phyloP scores from a whole-genome alignment of 2,329 filamentous ascomycete genomes.

The Bipolaris victoriae region DNA sequence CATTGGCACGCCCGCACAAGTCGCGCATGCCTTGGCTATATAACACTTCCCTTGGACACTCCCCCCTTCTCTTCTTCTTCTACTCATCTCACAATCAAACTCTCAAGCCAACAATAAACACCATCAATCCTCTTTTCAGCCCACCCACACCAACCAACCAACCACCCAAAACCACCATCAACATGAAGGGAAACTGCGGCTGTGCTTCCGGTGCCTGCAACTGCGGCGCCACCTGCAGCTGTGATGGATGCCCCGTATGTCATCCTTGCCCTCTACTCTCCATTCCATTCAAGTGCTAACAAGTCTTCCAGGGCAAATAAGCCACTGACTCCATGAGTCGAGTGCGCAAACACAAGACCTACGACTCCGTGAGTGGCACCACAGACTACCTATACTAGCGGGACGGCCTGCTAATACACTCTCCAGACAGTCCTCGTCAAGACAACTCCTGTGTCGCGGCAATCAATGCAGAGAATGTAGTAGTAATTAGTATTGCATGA shows the following conservation, averaged over 20 bases:
- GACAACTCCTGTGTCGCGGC: neutral
- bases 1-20: conserved; percentile 21
- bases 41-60: conserved; percentile 4
- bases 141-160: conserved; percentile 2
- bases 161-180: conserved; percentile 2
- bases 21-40: conserved; percentile 28
- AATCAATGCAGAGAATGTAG: neutral
- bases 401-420: neutral
- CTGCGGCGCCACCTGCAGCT: conserved; percentile 33
- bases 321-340: neutral
- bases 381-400: neutral
- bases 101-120: neutral
- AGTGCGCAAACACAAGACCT: neutral
- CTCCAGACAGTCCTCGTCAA: conserved; percentile 3
- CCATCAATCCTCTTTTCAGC: neutral
- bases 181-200: conserved; percentile 34
- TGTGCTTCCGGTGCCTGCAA: conserved; percentile 33
- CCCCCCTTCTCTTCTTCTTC: neutral
- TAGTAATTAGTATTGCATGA: neutral
- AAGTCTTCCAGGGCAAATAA: conserved; percentile 26
- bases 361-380: conserved; percentile 4
- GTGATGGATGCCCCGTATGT: conserved; percentile 38
- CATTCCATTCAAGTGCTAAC: neutral
- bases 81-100: conserved; percentile 1
- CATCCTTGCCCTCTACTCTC: neutral